Conservation (phyloP, 352 stramenopile genomes). For the Globisporangium nodosum region DNA sequence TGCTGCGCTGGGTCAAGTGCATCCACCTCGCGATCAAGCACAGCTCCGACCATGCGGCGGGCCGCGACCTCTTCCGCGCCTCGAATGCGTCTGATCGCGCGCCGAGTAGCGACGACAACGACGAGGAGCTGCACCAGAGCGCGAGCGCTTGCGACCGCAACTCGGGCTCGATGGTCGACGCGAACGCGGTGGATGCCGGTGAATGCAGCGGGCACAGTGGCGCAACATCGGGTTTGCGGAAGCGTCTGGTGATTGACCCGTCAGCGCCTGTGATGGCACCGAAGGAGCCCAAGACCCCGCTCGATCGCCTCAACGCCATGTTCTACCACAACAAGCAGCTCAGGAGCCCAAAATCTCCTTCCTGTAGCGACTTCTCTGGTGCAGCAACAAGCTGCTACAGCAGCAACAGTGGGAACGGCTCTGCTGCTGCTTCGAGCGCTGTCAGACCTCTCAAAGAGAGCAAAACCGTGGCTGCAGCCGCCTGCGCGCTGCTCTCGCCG, state of each 20-base stretch:
- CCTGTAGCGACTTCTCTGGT: conserved; percentile 1
- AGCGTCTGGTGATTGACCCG: conserved; percentile 28
- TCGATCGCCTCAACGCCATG: conserved; percentile 30
- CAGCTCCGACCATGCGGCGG: conserved; percentile 20
- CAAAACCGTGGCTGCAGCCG: conserved; percentile 4
- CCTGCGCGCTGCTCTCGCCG: conserved; percentile 9
- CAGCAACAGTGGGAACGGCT: background rate
- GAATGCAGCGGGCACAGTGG: background rate
- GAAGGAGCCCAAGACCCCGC: conserved; percentile 13
- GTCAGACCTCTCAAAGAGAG: conserved; percentile 5
- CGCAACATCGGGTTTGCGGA: conserved; percentile 8
- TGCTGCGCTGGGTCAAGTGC: conserved; percentile 74
- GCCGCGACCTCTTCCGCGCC: conserved; percentile 35
- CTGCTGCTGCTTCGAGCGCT: background rate
- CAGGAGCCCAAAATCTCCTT: conserved; percentile 25
- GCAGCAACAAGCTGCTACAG: background rate
- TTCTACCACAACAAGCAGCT: conserved; percentile 27
- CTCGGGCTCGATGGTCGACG: conserved; percentile 2
- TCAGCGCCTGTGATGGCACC: background rate
- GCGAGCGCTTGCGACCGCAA: conserved; percentile 18
- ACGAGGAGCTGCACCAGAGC: background rate
- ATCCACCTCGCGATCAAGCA: conserved; percentile 65
- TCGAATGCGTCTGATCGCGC: conserved; percentile 11
- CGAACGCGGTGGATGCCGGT: conserved; percentile 1
- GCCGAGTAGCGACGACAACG: conserved; percentile 6